Evolutionary conservation across 306 rosid species (phyloP), one percentile per base, ranked within the genome.

Genomic region (Rosa persica): DNA sequence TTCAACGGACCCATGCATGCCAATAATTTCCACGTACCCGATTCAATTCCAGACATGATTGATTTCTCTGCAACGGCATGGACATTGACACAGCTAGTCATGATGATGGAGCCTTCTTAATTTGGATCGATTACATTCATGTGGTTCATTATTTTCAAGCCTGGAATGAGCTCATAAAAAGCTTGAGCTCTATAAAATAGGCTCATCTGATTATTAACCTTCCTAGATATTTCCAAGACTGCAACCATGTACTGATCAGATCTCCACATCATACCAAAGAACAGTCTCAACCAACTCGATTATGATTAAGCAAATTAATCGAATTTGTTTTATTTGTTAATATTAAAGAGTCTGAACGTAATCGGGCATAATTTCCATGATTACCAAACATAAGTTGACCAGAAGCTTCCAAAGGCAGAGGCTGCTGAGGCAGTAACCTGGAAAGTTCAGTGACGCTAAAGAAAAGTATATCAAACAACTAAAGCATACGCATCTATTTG

Each of bases 351-450:
- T 60, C 25, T 60, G 38, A 60, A 60, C 66, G 6, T 25, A 6
- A 60, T 4, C 17, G 66, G 25, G 4, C 38, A 64, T 25, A 61
- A 27, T 61, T 61, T 13, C n/a, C 42, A 34, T 16, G n/a, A 12
- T 30, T 34, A 34, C 69, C 69, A 34, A 12, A 64, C 68, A 64
- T 13, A 30, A 34, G 68, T 64, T 64, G 69, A 64, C 43, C 67
- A 30, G 69, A 64, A 64, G 69, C 69, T 64, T 64, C 69, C 42
- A 64, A 64, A 61, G 39, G 8, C 17, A 12, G 42, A 64, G n/a
- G 69, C 69, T 13, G 69, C 69, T 13, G 42, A 30, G 69, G 69
- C 69, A 64, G 43, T 27, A 27, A 6, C n/a, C 43, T 2, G n/a
- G 69, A 5, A 34, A 34, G 11, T 64, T 64, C 69, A 5, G 4